Conservation (phyloP, 306 rosid species). For the Sicyos edulis region DNA sequence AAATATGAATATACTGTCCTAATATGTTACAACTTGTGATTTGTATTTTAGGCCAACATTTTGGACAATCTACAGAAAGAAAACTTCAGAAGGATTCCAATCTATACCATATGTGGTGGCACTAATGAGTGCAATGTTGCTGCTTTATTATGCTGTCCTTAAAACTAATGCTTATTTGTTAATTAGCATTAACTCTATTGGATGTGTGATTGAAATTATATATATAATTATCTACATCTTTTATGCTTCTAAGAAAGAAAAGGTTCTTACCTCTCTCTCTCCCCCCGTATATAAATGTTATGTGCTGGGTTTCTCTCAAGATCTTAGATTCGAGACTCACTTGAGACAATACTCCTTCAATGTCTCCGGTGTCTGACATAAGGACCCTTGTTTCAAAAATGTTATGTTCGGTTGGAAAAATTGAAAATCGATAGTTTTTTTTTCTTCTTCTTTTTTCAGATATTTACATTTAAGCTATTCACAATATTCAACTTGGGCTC, state of each 20-base stretch:
- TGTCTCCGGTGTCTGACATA: no score
- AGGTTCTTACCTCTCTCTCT: constrained; percentile 26
- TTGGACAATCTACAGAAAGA: constrained; percentile 49
- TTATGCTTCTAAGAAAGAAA: constrained; percentile 44
- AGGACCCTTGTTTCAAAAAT: no score
- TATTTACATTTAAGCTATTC: no score
- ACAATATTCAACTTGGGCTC: no score
- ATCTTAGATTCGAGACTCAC: no score
- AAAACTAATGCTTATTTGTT: constrained; percentile 49
- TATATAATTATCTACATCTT: constrained; percentile 37
- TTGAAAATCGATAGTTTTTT: no score
- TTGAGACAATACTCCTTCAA: no score
- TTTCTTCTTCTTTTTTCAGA: no score
- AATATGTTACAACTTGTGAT: background rate
- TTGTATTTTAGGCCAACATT: constrained; percentile 49
- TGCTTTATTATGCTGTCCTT: constrained; percentile 54
- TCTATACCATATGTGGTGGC: constrained; percentile 61
- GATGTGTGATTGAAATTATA: constrained; percentile 40
- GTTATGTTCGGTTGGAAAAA: no score
- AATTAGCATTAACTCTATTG: constrained; percentile 50
- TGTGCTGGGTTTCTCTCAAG: no score
- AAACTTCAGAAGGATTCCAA: constrained; percentile 56
- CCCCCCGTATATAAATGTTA: no score
- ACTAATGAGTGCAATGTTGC: constrained; percentile 49
- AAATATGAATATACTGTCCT: no score